A percentile compares a stretch with the other conserved stretches of the same genome.
Conservation (phyloP, 2,329 filamentous ascomycete species). For the Calonectria honghensis region DNA sequence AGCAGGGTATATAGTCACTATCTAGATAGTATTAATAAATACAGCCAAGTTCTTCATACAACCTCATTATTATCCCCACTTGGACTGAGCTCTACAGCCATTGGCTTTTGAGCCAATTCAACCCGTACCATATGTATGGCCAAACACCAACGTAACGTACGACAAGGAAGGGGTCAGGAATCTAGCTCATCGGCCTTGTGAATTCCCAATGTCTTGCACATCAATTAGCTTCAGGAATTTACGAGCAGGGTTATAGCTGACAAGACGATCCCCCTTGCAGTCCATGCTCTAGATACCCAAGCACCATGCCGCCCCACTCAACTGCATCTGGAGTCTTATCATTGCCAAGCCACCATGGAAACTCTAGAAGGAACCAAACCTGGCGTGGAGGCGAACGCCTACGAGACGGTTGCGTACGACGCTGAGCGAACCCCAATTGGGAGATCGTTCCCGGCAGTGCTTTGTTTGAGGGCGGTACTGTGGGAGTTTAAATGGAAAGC, state of each 20-base stretch:
- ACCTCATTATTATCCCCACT: not conserved
- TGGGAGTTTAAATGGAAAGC: not conserved
- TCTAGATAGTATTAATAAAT: not conserved
- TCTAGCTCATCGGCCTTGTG: too few species aligned
- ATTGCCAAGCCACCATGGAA: not conserved
- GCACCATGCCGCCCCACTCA: not conserved
- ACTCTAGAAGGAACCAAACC: not conserved
- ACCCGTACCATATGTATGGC: too few species aligned
- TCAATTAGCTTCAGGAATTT: too few species aligned
- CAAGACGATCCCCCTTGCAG: too few species aligned
- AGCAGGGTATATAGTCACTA: not conserved
- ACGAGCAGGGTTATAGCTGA: too few species aligned
- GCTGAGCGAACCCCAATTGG: constrained; percentile 2
- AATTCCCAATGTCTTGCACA: too few species aligned
- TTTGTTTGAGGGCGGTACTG: not conserved
- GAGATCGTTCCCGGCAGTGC: not conserved
- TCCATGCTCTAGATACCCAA: too few species aligned
- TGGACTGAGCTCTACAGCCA: too few species aligned
- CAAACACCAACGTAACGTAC: too few species aligned
- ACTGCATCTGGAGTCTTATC: not conserved
- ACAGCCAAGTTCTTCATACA: not conserved
- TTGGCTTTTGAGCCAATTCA: too few species aligned
- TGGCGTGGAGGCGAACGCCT: not conserved
- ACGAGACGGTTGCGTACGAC: not conserved
- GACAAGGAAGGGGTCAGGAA: too few species aligned